Conservation (phyloP, 495 filamentous ascomycete species). For the Podospora anserina region DNA sequence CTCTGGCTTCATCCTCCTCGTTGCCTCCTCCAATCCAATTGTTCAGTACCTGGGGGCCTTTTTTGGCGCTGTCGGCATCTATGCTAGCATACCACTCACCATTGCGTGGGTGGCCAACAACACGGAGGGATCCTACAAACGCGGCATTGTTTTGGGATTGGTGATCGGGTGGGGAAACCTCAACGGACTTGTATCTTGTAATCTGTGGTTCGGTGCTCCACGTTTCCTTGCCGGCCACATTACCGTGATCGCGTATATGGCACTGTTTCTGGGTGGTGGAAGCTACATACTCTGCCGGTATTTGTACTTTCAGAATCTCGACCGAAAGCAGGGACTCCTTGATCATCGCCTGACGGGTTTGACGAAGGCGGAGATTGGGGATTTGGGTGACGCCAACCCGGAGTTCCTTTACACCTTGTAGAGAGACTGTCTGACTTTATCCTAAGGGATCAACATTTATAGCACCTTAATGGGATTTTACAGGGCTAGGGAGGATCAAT, state of each 20-base stretch:
- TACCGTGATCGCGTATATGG: conserved; percentile 49
- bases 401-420: conserved; percentile 71
- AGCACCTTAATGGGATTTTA: no score
- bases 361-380: conserved; percentile 55
- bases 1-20: conserved; percentile 73
- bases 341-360: conserved; percentile 65
- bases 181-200: conserved; percentile 78
- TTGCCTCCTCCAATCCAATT: conserved; percentile 57
- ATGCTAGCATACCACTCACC: conserved; percentile 84
- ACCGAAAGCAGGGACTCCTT: conserved; percentile 59
- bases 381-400: conserved; percentile 67
- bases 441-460: no score
- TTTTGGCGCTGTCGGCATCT: conserved; percentile 84
- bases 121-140: conserved; percentile 86
- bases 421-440: not conserved
- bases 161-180: conserved; percentile 94
- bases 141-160: conserved; percentile 79
- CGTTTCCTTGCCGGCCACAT: conserved; percentile 49
- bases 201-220: conserved; percentile 55
- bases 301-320: conserved; percentile 61
- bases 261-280: conserved; percentile 49
- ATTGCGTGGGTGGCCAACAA: conserved; percentile 91
- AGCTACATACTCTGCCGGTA: conserved; percentile 60
- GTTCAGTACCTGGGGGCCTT: conserved; percentile 82
- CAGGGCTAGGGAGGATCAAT: no score